Conservation (phyloP, 2,329 filamentous ascomycete genomes). For the Ophiostoma quercus region DNA sequence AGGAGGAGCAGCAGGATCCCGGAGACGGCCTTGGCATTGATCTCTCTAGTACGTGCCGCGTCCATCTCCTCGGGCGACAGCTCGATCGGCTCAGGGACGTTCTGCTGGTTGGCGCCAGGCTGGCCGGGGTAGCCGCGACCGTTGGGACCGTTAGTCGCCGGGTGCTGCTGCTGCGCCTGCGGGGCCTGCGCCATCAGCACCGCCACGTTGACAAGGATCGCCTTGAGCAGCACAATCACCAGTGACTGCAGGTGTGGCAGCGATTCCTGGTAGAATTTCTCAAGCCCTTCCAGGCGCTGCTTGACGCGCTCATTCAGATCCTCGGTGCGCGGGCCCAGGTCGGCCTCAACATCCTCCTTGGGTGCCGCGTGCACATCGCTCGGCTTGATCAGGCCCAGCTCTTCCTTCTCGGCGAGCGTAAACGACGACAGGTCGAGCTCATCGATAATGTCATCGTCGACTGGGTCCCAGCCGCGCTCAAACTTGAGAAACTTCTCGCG, state of each 20-base stretch:
- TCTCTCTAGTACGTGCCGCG: constrained; percentile 73
- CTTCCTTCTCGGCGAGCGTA: constrained; percentile 42
- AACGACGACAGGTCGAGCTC: constrained; percentile 38
- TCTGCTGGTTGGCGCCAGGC: constrained; percentile 32
- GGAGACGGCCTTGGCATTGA: constrained; percentile 87
- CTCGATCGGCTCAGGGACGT: constrained; percentile 36
- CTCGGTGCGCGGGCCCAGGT: constrained; percentile 48
- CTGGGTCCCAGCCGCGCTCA: constrained; percentile 77
- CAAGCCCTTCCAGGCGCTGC: constrained; percentile 65
- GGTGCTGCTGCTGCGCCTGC: constrained; percentile 40
- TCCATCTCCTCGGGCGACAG: constrained; percentile 71
- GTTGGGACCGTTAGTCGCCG: neutral
- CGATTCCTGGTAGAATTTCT: constrained; percentile 72
- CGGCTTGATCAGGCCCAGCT: constrained; percentile 43
- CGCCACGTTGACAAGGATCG: constrained; percentile 80
- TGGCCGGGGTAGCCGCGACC: neutral
- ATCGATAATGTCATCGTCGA: constrained; percentile 39
- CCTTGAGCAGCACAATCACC: constrained; percentile 86
- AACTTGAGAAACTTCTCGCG: constrained; percentile 86
- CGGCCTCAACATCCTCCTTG: constrained; percentile 32
- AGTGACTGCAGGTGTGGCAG: constrained; percentile 86
- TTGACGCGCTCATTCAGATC: constrained; percentile 51
- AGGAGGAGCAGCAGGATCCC: constrained; percentile 79
- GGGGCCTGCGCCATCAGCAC: constrained; percentile 64
- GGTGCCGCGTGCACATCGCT: constrained; percentile 27